A percentile compares a stretch with the other conserved stretches of the same genome.
phyloP scores from a whole-genome alignment of 2,329 filamentous ascomycete species.

The Mollisiaceae sp. region DNA sequence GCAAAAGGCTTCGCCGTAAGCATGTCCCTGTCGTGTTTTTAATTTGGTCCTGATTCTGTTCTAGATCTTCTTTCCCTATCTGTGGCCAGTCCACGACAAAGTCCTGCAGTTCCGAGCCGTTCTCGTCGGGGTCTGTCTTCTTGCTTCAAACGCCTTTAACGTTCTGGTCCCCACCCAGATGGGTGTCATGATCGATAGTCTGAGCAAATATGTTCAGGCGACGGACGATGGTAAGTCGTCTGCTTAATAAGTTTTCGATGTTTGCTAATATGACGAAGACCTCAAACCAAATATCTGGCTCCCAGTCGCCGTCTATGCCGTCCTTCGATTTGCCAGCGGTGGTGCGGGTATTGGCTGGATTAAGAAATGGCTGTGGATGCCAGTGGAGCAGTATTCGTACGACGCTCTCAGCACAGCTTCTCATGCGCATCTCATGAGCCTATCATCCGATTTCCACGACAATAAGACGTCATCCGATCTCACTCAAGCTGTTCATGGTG shows the following conservation, averaged over 20 bases:
- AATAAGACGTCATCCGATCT: slow-evolving; percentile 68
- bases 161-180: slow-evolving; percentile 81
- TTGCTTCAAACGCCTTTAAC: slow-evolving; percentile 75
- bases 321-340: slow-evolving; percentile 55
- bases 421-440: slow-evolving; percentile 70
- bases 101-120: slow-evolving; percentile 70
- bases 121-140: slow-evolving; percentile 69
- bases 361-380: slow-evolving; percentile 56
- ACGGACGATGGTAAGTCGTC: slow-evolving; percentile 28
- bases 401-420: slow-evolving; percentile 62
- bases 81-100: slow-evolving; percentile 74
- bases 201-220: slow-evolving; percentile 52
- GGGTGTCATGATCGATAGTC: slow-evolving; percentile 75
- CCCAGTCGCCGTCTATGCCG: slow-evolving; percentile 56
- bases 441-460: slow-evolving; percentile 74
- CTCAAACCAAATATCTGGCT: slow-evolving; percentile 52
- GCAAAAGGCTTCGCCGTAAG: slow-evolving; percentile 70
- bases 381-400: slow-evolving; percentile 62
- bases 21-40: slow-evolving; percentile 26
- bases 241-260: no score
- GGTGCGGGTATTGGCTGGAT: slow-evolving; percentile 56
- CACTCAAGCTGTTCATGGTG: slow-evolving; percentile 68
- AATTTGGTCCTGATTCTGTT: slow-evolving; percentile 1
- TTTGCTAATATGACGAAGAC: slow-evolving; percentile 14
- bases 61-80: slow-evolving; percentile 75